Percentiles rank a stretch among this genome's conserved stretches.
phyloP scores from a whole-genome alignment of 192 early-diverging fungal species.

The Coemansia reversa region DNA sequence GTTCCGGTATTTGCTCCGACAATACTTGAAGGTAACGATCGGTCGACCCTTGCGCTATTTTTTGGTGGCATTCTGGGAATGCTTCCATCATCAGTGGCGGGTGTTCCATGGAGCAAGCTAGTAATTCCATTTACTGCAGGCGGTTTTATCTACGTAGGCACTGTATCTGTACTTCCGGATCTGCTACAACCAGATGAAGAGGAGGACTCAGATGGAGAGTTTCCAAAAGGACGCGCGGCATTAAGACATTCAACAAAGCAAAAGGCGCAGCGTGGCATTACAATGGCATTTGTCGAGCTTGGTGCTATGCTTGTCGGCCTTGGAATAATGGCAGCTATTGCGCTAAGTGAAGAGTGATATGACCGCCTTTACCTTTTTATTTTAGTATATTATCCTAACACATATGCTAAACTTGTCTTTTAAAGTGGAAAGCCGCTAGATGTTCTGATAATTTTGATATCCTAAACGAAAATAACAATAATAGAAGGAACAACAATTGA shows the following conservation, averaged over 20 bases:
- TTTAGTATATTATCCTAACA: too few relatives aligned
- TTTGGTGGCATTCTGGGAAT: slow-evolving; percentile 27
- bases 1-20: slow-evolving; percentile 41
- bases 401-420: too few relatives aligned
- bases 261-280: slow-evolving; percentile 22
- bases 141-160: slow-evolving; percentile 84
- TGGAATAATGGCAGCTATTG: slow-evolving; percentile 75
- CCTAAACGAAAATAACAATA: background rate
- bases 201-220: slow-evolving; percentile 31
- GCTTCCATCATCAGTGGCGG: slow-evolving; percentile 54
- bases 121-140: slow-evolving; percentile 89
- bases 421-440: background rate
- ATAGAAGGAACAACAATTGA: background rate
- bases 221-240: slow-evolving; percentile 14
- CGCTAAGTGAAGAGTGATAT: slow-evolving; percentile 64
- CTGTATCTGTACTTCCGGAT: slow-evolving; percentile 81
- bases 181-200: slow-evolving; percentile 64
- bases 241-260: slow-evolving; percentile 9
- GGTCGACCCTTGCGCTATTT: slow-evolving; percentile 18
- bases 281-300: slow-evolving; percentile 59
- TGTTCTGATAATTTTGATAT: background rate
- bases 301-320: slow-evolving; percentile 71
- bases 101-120: slow-evolving; percentile 67
- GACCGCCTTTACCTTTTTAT: background rate
- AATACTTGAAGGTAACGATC: background rate